Percentiles rank a stretch among this genome's conserved stretches.
Conservation (phyloP, 495 filamentous ascomycete genomes). For the Sordaria brevicollis region DNA sequence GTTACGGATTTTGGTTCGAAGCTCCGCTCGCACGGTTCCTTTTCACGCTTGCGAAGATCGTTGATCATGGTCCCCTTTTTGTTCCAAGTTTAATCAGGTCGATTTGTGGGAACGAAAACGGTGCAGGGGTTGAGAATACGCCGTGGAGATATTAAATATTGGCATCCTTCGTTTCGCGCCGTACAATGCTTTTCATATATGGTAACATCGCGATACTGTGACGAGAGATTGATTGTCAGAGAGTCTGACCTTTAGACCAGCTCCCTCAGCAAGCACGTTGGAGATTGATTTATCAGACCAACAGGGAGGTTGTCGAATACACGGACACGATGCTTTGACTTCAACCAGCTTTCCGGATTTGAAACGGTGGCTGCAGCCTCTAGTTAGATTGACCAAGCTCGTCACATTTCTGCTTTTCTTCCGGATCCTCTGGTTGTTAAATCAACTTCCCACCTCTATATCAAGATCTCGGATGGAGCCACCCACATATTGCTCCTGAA, state of each 20-base stretch:
- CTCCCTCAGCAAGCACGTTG: background rate
- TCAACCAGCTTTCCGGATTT: background rate
- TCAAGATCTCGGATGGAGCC: background rate
- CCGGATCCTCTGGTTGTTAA: background rate
- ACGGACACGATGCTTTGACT: background rate
- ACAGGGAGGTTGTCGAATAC: background rate
- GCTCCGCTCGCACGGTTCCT: background rate
- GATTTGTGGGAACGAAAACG: background rate
- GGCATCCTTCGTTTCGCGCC: background rate
- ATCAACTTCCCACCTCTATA: background rate
- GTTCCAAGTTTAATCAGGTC: background rate
- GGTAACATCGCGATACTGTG: background rate
- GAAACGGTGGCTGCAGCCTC: background rate
- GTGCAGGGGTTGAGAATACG: background rate
- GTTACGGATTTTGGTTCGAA: background rate
- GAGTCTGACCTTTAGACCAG: background rate
- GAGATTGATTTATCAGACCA: background rate
- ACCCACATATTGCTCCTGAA: background rate
- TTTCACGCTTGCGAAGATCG: background rate
- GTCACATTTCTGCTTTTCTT: background rate
- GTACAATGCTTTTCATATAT: background rate
- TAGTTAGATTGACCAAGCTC: background rate
- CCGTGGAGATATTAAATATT: background rate
- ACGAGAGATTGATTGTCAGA: background rate
- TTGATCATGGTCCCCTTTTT: background rate